Evolutionary conservation across 371 early-diverging fungal genomes (phyloP).

Genomic region (Synchytrium microbalum): DNA sequence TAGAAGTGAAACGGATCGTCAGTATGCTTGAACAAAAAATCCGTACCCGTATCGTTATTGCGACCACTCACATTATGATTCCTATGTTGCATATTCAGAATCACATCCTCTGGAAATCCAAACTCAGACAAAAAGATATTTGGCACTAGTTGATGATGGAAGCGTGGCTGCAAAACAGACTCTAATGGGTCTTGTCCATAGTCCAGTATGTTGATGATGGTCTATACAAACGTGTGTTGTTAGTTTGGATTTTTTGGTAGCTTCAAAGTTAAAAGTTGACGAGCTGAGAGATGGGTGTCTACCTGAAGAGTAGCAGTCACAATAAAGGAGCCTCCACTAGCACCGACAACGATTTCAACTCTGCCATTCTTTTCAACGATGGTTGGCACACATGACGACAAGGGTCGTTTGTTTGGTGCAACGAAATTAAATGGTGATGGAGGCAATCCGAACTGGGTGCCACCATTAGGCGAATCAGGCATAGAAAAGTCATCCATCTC

Average conservation of each 20-base stretch:
- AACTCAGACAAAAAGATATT: conserved; percentile 34
- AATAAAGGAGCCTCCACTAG: conserved; percentile 92
- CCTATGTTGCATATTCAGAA: neutral
- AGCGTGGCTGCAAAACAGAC: conserved; percentile 65
- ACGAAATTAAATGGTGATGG: conserved; percentile 81
- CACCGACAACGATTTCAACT: conserved; percentile 79
- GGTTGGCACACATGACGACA: conserved; percentile 82
- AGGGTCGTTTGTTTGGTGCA: conserved; percentile 81
- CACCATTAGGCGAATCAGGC: conserved; percentile 66
- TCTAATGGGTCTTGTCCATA: conserved; percentile 53
- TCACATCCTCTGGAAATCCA: neutral
- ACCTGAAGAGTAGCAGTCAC: conserved; percentile 69
- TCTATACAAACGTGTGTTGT: conserved; percentile 14
- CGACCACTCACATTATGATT: conserved; percentile 3
- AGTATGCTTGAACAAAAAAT: neutral
- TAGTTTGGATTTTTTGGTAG: neutral
- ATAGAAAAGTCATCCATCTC: conserved; percentile 90
- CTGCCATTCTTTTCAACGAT: conserved; percentile 64
- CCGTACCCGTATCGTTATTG: neutral
- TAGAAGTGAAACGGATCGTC: neutral
- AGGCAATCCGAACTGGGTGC: conserved; percentile 58
- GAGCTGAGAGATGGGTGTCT: too few species aligned
- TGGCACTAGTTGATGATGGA: conserved; percentile 85
- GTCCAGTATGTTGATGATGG: conserved; percentile 66
- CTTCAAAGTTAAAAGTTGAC: neutral